phyloP scores from a whole-genome alignment of 192 early-diverging fungal species.

The Coemansia sp. region DNA sequence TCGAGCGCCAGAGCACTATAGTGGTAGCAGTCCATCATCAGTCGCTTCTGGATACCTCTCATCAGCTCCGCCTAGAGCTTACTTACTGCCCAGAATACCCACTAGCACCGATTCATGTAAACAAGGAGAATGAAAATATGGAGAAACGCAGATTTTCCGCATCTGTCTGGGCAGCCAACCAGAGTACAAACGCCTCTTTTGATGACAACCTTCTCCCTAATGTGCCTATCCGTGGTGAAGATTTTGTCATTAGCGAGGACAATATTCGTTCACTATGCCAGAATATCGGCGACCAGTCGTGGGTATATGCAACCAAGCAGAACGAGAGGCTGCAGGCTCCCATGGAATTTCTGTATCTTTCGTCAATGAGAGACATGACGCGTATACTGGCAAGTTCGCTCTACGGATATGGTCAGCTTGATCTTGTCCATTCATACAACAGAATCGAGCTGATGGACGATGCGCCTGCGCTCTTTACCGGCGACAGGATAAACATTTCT shows the following conservation, averaged over 20 bases:
- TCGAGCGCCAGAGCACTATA: slow-evolving; percentile 60
- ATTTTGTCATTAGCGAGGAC: slow-evolving; percentile 59
- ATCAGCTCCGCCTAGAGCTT: slow-evolving; percentile 24
- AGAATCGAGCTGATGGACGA: slow-evolving; percentile 70
- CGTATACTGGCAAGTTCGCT: slow-evolving; percentile 81
- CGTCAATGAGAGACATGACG: slow-evolving; percentile 74
- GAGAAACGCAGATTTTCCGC: slow-evolving; percentile 7
- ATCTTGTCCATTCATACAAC: slow-evolving; percentile 85
- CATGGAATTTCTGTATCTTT: slow-evolving; percentile 86
- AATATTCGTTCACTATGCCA: slow-evolving; percentile 83
- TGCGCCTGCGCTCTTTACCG: slow-evolving; percentile 60
- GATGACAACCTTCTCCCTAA: background rate
- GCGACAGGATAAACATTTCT: slow-evolving; percentile 71
- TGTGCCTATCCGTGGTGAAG: background rate
- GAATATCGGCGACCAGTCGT: slow-evolving; percentile 63
- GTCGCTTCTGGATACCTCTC: slow-evolving; percentile 38
- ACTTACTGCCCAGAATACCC: slow-evolving; percentile 6
- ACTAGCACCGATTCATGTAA: slow-evolving; percentile 13
- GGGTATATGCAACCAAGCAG: slow-evolving; percentile 47
- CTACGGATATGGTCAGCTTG: slow-evolving; percentile 82
- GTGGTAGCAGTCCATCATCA: slow-evolving; percentile 49
- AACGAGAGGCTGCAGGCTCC: slow-evolving; percentile 65
- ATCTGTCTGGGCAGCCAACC: slow-evolving; percentile 11
- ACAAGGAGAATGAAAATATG: background rate
- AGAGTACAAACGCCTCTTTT: background rate